Conservation (phyloP, 257 asterid genomes). For the Solanum chaucha region DNA sequence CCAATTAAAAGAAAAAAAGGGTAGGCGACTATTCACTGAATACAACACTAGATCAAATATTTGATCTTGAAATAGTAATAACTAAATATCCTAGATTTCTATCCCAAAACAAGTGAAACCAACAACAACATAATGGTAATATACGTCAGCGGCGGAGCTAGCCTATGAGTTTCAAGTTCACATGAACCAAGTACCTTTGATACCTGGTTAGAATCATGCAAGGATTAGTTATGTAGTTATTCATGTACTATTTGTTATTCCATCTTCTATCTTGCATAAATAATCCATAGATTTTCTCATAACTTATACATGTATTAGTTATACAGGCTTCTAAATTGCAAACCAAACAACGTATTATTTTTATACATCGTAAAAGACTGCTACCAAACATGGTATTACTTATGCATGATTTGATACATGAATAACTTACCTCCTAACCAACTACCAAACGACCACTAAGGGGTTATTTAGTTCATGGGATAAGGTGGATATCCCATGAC, state of each 20-base stretch:
- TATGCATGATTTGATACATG: not conserved
- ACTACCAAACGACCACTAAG: not conserved
- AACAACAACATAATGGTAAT: not conserved
- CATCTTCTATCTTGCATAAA: not conserved
- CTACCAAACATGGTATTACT: not conserved
- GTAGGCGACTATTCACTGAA: not conserved
- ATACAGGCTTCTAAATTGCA: not conserved
- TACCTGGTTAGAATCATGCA: too few relatives aligned
- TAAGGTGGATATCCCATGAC: not conserved
- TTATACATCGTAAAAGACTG: not conserved
- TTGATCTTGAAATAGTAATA: not conserved
- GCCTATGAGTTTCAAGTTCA: not conserved
- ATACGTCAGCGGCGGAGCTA: not conserved
- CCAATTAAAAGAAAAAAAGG: not conserved
- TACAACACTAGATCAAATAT: not conserved
- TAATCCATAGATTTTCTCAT: not conserved
- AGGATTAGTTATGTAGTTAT: not conserved
- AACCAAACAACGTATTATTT: not conserved
- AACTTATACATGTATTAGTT: not conserved
- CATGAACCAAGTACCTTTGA: not conserved
- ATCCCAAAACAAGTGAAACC: not conserved
- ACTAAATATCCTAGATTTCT: not conserved
- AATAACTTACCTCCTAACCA: not conserved
- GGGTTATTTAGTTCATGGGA: not conserved
- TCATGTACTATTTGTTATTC: not conserved